Base-by-base conservation (phyloP, 2,329 filamentous ascomycete genomes). In the Aspergillus latus region DNA sequence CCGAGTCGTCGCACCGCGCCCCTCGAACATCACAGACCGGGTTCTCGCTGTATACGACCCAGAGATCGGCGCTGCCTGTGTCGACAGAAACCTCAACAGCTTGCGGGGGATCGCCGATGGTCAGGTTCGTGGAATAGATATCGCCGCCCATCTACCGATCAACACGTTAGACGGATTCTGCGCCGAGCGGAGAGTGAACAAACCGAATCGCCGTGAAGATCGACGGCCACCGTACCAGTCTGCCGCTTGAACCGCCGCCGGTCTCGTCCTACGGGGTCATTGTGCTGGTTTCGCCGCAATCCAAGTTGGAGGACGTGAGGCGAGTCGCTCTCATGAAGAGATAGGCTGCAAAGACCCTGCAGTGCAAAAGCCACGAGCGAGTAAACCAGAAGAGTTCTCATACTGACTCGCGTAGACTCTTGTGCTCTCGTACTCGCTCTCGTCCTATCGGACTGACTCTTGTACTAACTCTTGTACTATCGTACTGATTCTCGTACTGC, bases 31-130 rank as follows among this genome's bases (percentile, higher is more conserved):
- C 64, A 4, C 71, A 66, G 6, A 68, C 56, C 0, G 89, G 92
- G 48, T 71, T 72, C 2, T 79, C 75, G 2, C 85, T 82, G 67
- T 95, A 94, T 6, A 82, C 94, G 6, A 82, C 78, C 82, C 82
- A 85, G 7, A 85, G 72, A 70, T 85, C 83, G 58, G 80, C 83
- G 62, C 80, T 83, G 29, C 83, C 83, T 3, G 82, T 85, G 61
- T 85, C 83, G 63, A 85, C 76, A 64, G 83, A 80, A 39, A 85
- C 67, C 49, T 77, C 76, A 45, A 84, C 67, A 8, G 66, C 64
- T 61, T 85, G 83, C 30, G 67, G 66, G 0, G 83, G 83, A 0
- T 82, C 84, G 39, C 83, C 83, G 4, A 85, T 64, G 4, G 74
- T 77, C 9, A 78, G 73, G 56, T 83, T 83, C 26, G 59, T 45